Percentiles rank a stretch among this genome's conserved stretches.
Conservation (phyloP, 2,329 filamentous ascomycete species). For the Trichoderma arundinaceum region DNA sequence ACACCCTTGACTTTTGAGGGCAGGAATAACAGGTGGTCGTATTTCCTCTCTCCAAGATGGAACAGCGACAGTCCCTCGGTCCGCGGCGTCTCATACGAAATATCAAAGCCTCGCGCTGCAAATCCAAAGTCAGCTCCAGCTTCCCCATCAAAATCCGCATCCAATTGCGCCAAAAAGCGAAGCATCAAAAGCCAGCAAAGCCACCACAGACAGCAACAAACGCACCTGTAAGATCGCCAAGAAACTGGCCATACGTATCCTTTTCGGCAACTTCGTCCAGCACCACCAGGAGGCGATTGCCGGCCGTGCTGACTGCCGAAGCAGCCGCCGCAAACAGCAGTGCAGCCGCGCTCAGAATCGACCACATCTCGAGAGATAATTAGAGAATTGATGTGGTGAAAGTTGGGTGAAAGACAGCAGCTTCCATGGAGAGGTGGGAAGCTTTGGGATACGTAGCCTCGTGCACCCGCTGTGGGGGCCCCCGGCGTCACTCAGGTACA, state of each 20-base stretch:
- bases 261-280: slow-evolving; percentile 83
- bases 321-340: slow-evolving; percentile 70
- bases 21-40: slow-evolving; percentile 89
- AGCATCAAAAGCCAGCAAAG: background rate
- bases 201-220: background rate
- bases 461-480: slow-evolving; percentile 28
- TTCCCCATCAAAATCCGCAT: background rate
- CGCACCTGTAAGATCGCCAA: slow-evolving; percentile 72
- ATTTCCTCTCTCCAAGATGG: slow-evolving; percentile 82
- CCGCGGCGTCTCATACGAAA: slow-evolving; percentile 84
- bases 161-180: background rate
- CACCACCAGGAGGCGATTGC: slow-evolving; percentile 81
- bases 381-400: background rate
- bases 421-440: background rate
- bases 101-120: slow-evolving; percentile 79
- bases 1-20: slow-evolving; percentile 88
- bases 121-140: slow-evolving; percentile 35
- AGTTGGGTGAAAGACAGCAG: slow-evolving; percentile 4
- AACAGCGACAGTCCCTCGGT: slow-evolving; percentile 79
- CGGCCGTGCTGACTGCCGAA: slow-evolving; percentile 78
- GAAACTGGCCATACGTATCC: slow-evolving; percentile 80
- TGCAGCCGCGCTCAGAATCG: slow-evolving; percentile 72
- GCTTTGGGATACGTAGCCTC: slow-evolving; percentile 48
- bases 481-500: slow-evolving; percentile 27
- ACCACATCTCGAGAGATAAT: slow-evolving; percentile 65